Conservation (phyloP, 1,284 basidiomycete genomes). For the Apiotrichum montevideense region DNA sequence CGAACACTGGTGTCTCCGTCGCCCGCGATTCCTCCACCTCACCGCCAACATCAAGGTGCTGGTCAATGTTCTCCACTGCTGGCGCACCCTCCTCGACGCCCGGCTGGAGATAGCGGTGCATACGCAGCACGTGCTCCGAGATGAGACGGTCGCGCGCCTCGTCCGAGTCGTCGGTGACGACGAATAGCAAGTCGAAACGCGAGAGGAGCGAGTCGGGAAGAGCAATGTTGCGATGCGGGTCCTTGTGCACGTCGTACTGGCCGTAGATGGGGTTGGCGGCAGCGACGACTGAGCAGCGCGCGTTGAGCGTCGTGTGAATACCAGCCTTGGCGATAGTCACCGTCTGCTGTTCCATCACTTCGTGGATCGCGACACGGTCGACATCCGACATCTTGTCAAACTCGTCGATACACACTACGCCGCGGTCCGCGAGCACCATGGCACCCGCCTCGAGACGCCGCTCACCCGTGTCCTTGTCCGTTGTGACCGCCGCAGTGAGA, state of each 20-base stretch:
- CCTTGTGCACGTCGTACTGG: conserved; percentile 98
- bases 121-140: conserved; percentile 93
- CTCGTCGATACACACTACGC: conserved; percentile 98
- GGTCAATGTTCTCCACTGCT: conserved; percentile 76
- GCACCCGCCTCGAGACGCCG: conserved; percentile 94
- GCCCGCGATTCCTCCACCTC: conserved; percentile 52
- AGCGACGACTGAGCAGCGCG: conserved; percentile 93
- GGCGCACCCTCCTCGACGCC: conserved; percentile 87
- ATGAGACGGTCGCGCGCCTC: conserved; percentile 90
- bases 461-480: conserved; percentile 92
- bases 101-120: conserved; percentile 94
- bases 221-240: conserved; percentile 97
- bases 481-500: conserved; percentile 98
- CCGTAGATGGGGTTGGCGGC: conserved; percentile 99
- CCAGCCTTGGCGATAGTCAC: conserved; percentile 99
- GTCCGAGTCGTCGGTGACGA: conserved; percentile 97
- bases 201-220: conserved; percentile 96
- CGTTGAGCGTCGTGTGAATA: conserved; percentile 96
- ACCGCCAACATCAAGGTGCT: conserved; percentile 77
- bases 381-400: conserved; percentile 99
- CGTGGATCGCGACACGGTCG: conserved; percentile 98
- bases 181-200: conserved; percentile 97
- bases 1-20: conserved; percentile 72
- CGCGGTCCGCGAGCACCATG: conserved; percentile 99
- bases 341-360: conserved; percentile 99